phyloP scores from a whole-genome alignment of 257 asterid species.

The Gardenia jasminoides region DNA sequence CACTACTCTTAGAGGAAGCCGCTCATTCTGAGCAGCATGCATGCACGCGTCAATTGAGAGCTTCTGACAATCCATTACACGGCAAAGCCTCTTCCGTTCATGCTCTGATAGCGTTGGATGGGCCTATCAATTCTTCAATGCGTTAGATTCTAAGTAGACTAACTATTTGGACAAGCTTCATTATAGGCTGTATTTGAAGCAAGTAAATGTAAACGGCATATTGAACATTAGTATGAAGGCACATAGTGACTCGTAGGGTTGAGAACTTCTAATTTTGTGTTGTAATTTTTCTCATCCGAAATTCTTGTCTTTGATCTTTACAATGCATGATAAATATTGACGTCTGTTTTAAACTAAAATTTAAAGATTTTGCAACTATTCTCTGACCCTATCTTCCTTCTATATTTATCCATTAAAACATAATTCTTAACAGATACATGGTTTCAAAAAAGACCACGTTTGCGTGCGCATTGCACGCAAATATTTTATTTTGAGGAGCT shows the following conservation, averaged over 20 bases:
- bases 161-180: neutral
- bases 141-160: neutral
- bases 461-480: neutral
- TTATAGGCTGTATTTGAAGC: neutral
- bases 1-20: slow-evolving; percentile 85
- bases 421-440: neutral
- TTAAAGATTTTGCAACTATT: neutral
- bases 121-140: slow-evolving; percentile 44
- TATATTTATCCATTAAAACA: too few relatives aligned
- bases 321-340: too few relatives aligned
- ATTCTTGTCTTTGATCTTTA: neutral
- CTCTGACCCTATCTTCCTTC: neutral
- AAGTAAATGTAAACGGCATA: neutral
- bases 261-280: neutral
- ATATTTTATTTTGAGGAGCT: neutral
- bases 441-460: too few relatives aligned
- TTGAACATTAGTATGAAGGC: neutral
- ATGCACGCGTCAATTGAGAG: slow-evolving; percentile 93
- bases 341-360: neutral
- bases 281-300: neutral
- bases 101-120: slow-evolving; percentile 86
- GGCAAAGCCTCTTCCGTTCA: slow-evolving; percentile 90
- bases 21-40: slow-evolving; percentile 96
- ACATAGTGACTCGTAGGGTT: neutral
- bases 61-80: slow-evolving; percentile 95